Evolutionary conservation across 495 filamentous ascomycete genomes (phyloP).

Genomic region (Penicillium cataractarum): DNA sequence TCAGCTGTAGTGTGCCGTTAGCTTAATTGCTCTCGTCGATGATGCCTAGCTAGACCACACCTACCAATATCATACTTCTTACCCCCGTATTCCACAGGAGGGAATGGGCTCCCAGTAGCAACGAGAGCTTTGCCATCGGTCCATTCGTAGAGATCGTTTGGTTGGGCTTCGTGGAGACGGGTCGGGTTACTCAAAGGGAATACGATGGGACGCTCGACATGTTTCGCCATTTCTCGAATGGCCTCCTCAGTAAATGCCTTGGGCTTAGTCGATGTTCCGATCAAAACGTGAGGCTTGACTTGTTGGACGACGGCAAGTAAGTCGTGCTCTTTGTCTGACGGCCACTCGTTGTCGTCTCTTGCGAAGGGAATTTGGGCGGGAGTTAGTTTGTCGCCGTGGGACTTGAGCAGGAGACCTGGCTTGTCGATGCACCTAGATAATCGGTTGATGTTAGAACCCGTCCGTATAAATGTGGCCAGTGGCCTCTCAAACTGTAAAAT

Average conservation of each 20-base stretch:
- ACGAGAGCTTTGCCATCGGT: slow-evolving; percentile 78
- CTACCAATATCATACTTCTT: slow-evolving; percentile 64
- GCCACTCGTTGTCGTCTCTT: slow-evolving; percentile 67
- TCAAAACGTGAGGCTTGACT: slow-evolving; percentile 78
- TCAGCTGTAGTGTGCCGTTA: slow-evolving; percentile 56
- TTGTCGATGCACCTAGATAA: slow-evolving; percentile 79
- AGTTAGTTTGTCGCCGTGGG: slow-evolving; percentile 61
- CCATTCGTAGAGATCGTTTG: slow-evolving; percentile 77
- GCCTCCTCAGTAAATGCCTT: slow-evolving; percentile 77
- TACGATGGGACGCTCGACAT: slow-evolving; percentile 77
- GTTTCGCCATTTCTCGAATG: slow-evolving; percentile 76
- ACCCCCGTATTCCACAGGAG: slow-evolving; percentile 70
- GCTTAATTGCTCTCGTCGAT: neutral
- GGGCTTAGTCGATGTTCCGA: slow-evolving; percentile 83
- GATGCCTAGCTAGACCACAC: slow-evolving; percentile 4
- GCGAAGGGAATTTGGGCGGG: slow-evolving; percentile 69
- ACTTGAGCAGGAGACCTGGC: slow-evolving; percentile 72
- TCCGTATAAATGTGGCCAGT: no score
- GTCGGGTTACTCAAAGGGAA: slow-evolving; percentile 90
- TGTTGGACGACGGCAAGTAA: slow-evolving; percentile 69
- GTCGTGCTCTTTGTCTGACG: slow-evolving; percentile 52
- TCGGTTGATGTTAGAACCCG: neutral
- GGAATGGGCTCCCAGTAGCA: slow-evolving; percentile 84
- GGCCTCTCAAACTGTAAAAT: neutral
- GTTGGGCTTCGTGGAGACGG: slow-evolving; percentile 78